phyloP scores from a whole-genome alignment of 2,329 filamentous ascomycete species.

The Colletotrichum cordylinicola region DNA sequence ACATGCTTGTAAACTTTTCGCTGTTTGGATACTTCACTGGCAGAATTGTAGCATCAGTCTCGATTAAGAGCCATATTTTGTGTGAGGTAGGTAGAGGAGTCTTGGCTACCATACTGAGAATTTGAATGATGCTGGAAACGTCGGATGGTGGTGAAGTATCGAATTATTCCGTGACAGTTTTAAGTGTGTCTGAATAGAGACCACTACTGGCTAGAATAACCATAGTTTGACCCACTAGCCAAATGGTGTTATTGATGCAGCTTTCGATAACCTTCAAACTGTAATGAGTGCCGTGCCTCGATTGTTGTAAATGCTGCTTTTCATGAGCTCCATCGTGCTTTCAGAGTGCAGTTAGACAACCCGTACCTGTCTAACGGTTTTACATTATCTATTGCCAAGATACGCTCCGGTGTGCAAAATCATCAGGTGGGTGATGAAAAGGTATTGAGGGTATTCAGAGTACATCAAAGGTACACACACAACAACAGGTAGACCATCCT shows the following conservation, averaged over 20 bases:
- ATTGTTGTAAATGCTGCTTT: too few species aligned
- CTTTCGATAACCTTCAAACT: too few species aligned
- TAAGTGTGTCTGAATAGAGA: neutral
- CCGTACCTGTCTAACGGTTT: neutral
- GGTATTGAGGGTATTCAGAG: neutral
- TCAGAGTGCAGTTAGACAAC: neutral
- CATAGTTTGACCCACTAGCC: neutral
- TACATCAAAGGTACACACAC: neutral
- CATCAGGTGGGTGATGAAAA: neutral
- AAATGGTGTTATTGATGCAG: neutral
- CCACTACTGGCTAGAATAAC: neutral
- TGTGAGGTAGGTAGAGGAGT: neutral
- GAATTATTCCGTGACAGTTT: neutral
- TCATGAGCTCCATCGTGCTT: neutral
- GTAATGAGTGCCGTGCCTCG: too few species aligned
- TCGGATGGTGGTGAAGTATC: neutral
- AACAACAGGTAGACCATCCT: neutral
- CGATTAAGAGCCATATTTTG: too few species aligned
- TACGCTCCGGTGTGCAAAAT: neutral
- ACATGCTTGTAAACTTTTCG: neutral
- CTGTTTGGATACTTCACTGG: too few species aligned
- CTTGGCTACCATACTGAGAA: neutral
- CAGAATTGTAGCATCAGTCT: too few species aligned
- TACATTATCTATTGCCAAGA: neutral
- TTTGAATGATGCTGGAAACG: neutral